Base-by-base conservation (phyloP, 2,329 filamentous ascomycete species). In the Ophiosphaerella narmari region DNA sequence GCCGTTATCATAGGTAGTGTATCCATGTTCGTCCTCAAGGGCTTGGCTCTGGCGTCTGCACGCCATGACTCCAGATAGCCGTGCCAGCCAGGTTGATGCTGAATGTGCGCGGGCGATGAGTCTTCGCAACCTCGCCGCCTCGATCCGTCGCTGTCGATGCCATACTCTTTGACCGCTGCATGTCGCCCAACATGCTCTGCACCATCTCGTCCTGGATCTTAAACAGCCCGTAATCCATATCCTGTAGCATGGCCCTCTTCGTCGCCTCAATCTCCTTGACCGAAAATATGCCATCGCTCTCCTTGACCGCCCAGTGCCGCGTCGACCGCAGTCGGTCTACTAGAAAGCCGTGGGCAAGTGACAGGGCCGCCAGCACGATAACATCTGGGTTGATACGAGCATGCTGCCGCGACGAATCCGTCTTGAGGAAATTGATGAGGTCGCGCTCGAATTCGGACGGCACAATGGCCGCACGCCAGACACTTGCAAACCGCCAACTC, bases 21-120 rank as follows among this genome's bases (percentile, higher is more conserved):
- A n/a, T 11, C 26, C n/a, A 8, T 31, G 24, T 7, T 13, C 21
- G 21, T 16, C 8, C 32, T 67, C 57, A 73, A 35, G 72, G 72
- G 55, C 71, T 74, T n/a, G 70, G 72, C 44, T 71, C 71, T 7
- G 72, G 72, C n/a, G 72, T 74, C 41, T 70, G 65, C 33, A 70
- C 52, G 16, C 72, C 72, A 42, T 67, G 50, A 38, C 48, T 56
- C 70, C 70, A 72, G 8, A 68, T 56, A 7, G 68, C 58, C 9
- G 60, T 56, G 14, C 71, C 67, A 7, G 57, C 53, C 16, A 71
- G 58, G 45, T 52, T 53, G 36, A 72, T 54, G 11, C 26, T 29
- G 26, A 29, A 29, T 29, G 26, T 29, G 26, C 26, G 26, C 26
- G 7, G 5, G 26, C 26, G 26, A 29, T 29, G 26, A 29, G 7